phyloP scores from a whole-genome alignment of 2,329 filamentous ascomycete genomes.

The Seiridium unicorne region DNA sequence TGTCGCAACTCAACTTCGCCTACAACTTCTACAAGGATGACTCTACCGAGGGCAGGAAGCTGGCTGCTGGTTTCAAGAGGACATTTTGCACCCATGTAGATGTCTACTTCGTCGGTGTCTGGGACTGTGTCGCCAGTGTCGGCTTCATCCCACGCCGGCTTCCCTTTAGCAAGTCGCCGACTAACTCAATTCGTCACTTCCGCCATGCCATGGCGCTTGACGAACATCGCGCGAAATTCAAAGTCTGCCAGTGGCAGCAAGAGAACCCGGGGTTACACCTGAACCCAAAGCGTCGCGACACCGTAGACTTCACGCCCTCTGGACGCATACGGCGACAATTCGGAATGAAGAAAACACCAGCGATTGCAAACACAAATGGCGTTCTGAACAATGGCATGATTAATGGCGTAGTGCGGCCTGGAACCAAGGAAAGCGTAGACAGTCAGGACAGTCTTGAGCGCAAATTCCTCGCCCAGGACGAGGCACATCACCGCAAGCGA shows the following conservation, averaged over 20 bases:
- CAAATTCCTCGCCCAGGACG: slow-evolving; percentile 12
- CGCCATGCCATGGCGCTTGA: slow-evolving; percentile 42
- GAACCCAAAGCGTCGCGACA: not conserved
- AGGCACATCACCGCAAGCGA: slow-evolving; percentile 12
- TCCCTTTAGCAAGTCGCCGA: slow-evolving; percentile 35
- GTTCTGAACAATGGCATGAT: not conserved
- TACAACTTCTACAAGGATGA: slow-evolving; percentile 44
- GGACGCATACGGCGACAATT: not conserved
- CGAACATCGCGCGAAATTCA: slow-evolving; percentile 42
- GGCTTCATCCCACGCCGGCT: slow-evolving; percentile 36
- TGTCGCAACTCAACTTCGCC: slow-evolving; percentile 36
- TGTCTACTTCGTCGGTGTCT: slow-evolving; percentile 42
- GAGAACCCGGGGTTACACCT: slow-evolving; percentile 18
- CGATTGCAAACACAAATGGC: not conserved
- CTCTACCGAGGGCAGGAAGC: slow-evolving; percentile 33
- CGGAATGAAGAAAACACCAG: not conserved
- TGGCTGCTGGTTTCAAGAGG: slow-evolving; percentile 39
- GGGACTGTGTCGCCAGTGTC: slow-evolving; percentile 38
- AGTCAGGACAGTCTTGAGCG: slow-evolving; percentile 15
- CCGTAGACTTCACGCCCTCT: slow-evolving; percentile 3
- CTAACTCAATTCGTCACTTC: slow-evolving; percentile 33
- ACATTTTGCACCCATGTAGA: slow-evolving; percentile 41
- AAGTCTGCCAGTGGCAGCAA: slow-evolving; percentile 33
- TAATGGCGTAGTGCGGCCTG: not conserved
- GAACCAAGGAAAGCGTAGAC: not conserved